Base-by-base conservation (phyloP, 768 basidiomycete species). In the Suillus clintonianus region DNA sequence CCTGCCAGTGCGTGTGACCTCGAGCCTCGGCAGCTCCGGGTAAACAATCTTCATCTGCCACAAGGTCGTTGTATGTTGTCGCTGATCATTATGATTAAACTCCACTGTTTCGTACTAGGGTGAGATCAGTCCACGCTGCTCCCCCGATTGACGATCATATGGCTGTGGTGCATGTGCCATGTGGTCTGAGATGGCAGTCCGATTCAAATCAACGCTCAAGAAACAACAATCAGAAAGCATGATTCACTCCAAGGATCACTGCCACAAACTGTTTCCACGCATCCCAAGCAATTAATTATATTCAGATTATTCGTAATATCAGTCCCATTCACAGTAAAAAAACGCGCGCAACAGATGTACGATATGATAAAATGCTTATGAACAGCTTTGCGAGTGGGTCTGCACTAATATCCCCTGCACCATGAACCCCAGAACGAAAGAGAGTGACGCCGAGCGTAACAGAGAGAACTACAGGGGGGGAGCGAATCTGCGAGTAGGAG, bases 231-330 rank as follows among this genome's bases (percentile, higher is more conserved):
- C n/a, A 1, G 11, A 45, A 45, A 2, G 43, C 13, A 22, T 22
- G n/a, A 45, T 45, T 11, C 43, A 13, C 10, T 19, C 0, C 8
- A 42, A 4, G 41, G 9, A 42, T 9, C 7, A 19, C 42, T 11
- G 36, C 17, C 17, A 42, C 19, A 17, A 42, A 4, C 41, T 19
- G 8, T 42, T 42, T n/a, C n/a, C n/a, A n/a, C n/a, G n/a, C n/a
- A n/a, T n/a, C n/a, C n/a, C n/a, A n/a, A n/a, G n/a, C n/a, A n/a
- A 51, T 51, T 51, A 51, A 51, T 51, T 51, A 51, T 51, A 51
- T 51, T 51, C 14, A 24, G 15, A 30, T 30, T 53, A 53, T 32
- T 32, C 19, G 51, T 53, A 53, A 27, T 53, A 30, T 50, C 48
- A 11, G 51, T 53, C 10, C 51, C 19, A 19, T 53, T 53, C 19